A percentile compares a stretch with the other conserved stretches of the same genome.
Evolutionary conservation across 2,329 filamentous ascomycete genomes (phyloP).

Genomic region (Trichoderma atroviride): DNA sequence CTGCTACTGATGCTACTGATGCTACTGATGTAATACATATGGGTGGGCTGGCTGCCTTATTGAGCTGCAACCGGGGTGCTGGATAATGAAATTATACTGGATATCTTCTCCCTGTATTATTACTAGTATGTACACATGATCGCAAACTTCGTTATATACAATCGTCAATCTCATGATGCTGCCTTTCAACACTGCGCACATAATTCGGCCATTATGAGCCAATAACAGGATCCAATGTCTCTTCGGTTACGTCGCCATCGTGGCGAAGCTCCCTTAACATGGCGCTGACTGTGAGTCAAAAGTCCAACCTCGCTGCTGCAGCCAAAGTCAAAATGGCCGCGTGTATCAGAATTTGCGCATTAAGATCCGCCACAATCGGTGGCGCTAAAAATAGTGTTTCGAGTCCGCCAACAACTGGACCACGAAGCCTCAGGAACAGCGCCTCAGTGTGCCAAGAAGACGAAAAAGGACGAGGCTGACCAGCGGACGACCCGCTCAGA

Average conservation of each 20-base stretch:
- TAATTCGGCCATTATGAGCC: neutral
- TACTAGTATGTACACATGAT: constrained; percentile 1
- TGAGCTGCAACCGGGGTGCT: too few species aligned
- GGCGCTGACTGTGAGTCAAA: neutral
- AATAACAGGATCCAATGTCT: neutral
- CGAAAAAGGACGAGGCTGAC: neutral
- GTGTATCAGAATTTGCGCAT: neutral
- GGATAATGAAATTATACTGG: too few species aligned
- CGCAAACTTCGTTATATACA: constrained; percentile 8
- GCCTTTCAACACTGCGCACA: neutral
- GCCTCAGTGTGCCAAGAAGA: neutral
- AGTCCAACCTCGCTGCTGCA: neutral
- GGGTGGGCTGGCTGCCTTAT: too few species aligned
- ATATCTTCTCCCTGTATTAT: neutral
- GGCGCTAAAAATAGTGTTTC: neutral
- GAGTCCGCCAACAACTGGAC: neutral
- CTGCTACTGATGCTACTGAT: too few species aligned
- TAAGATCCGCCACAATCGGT: neutral
- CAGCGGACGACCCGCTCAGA: constrained; percentile 54
- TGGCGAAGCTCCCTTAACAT: constrained; percentile 9
- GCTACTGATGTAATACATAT: too few species aligned
- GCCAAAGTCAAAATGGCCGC: neutral
- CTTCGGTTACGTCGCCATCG: neutral
- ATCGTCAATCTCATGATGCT: neutral
- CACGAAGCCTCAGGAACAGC: neutral